A percentile compares a stretch with the other conserved stretches of the same genome.
Conservation (phyloP, 148 eudicot species). For the Vaccinium darrowii region DNA sequence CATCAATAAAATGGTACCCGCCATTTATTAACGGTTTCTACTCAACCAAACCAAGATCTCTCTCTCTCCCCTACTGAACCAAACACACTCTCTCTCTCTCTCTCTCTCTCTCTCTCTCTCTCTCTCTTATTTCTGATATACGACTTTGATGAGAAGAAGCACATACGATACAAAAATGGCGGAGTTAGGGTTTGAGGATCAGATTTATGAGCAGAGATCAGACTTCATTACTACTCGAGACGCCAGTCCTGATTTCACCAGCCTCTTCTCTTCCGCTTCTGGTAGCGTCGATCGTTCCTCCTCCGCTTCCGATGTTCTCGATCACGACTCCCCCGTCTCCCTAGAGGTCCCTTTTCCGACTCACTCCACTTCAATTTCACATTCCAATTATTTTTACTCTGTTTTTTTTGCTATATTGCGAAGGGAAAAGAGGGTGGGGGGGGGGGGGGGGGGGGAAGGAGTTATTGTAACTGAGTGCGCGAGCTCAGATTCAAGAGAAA, state of each 20-base stretch:
- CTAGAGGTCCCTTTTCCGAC: slow-evolving; percentile 21
- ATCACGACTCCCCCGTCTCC: slow-evolving; percentile 51
- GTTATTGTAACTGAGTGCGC: not conserved
- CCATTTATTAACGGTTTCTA: not conserved
- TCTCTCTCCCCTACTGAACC: not conserved
- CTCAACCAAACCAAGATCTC: not conserved
- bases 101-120: not conserved
- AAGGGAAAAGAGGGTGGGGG: no score
- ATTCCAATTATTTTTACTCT: not conserved
- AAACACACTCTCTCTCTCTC: not conserved
- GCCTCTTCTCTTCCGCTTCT: slow-evolving; percentile 74
- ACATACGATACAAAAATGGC: slow-evolving; percentile 33
- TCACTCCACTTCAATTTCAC: not conserved
- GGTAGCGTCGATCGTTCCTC: slow-evolving; percentile 69
- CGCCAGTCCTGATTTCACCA: slow-evolving; percentile 57
- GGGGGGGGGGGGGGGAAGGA: no score
- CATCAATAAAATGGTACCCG: not conserved
- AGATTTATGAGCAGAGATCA: slow-evolving; percentile 9
- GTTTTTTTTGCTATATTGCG: not conserved
- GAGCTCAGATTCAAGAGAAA: not conserved
- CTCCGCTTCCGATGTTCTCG: slow-evolving; percentile 55
- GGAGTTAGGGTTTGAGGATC: slow-evolving; percentile 30
- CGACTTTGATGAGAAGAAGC: slow-evolving; percentile 12
- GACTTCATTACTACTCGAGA: slow-evolving; percentile 33
- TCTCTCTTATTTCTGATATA: not conserved